Percentiles rank a stretch among this genome's conserved stretches.
phyloP scores from a whole-genome alignment of 352 stramenopile species.

The Phytophthora pistaciae region DNA sequence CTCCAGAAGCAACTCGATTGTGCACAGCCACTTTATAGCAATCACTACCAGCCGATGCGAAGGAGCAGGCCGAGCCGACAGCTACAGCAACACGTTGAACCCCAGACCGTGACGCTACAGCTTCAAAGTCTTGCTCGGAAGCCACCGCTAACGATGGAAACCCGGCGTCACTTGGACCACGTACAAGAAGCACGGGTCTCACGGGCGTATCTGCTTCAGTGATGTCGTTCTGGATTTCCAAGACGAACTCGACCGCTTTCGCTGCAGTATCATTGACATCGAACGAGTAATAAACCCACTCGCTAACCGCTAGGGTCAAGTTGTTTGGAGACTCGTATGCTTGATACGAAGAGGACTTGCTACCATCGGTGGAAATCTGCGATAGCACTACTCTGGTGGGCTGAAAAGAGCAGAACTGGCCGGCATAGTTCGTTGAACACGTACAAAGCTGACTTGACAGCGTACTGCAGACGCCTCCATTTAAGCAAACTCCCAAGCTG shows the following conservation, averaged over 20 bases:
- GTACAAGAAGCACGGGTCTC: conserved; percentile 67
- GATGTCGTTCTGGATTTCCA: conserved; percentile 59
- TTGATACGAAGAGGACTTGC: conserved; percentile 28
- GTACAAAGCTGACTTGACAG: conserved; percentile 60
- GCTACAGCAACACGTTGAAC: conserved; percentile 53
- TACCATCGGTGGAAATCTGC: background rate
- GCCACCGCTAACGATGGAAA: conserved; percentile 61
- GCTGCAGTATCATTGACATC: conserved; percentile 58
- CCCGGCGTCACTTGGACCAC: conserved; percentile 51
- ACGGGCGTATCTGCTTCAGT: conserved; percentile 43
- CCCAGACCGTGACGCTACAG: conserved; percentile 25
- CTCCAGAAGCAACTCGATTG: conserved; percentile 69
- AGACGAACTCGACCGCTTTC: conserved; percentile 52
- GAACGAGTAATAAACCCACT: conserved; percentile 76
- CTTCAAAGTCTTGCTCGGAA: conserved; percentile 64
- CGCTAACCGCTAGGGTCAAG: conserved; percentile 47
- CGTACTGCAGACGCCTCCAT: conserved; percentile 57
- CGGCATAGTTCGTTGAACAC: conserved; percentile 39
- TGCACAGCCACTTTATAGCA: conserved; percentile 81
- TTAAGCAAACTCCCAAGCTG: conserved; percentile 49
- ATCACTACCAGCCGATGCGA: conserved; percentile 35
- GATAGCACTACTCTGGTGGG: conserved; percentile 28
- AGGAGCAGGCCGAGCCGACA: conserved; percentile 57
- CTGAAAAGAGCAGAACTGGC: conserved; percentile 58
- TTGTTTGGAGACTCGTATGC: conserved; percentile 35